Percentiles rank a stretch among this genome's conserved stretches.
Conservation (phyloP, 371 early-diverging fungal species). For the Apophysomyces ossiformis region DNA sequence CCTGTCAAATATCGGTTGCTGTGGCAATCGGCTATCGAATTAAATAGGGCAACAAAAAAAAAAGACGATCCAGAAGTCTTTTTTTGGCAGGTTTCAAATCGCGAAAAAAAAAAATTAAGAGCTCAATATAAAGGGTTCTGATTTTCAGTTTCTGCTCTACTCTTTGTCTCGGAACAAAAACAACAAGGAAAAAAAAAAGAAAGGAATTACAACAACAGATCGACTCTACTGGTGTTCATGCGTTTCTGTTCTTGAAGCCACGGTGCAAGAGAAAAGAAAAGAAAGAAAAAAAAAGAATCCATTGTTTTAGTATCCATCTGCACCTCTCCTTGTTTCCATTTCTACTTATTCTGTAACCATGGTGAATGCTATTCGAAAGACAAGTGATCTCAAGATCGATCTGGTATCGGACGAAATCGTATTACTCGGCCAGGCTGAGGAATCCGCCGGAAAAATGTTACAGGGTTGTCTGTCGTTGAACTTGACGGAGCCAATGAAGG, state of each 20-base stretch:
- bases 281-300: too few species aligned
- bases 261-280: too few species aligned
- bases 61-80: conserved; percentile 9
- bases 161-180: conserved; percentile 8
- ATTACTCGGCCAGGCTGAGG: conserved; percentile 40
- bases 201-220: too few species aligned
- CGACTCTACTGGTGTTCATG: background rate
- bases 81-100: conserved; percentile 2
- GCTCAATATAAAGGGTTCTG: background rate
- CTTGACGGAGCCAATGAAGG: conserved; percentile 43
- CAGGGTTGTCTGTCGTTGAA: conserved; percentile 36
- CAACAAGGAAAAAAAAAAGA: background rate
- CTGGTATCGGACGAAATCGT: conserved; percentile 32
- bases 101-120: conserved; percentile 3
- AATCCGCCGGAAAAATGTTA: conserved; percentile 46
- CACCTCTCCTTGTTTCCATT: background rate
- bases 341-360: background rate
- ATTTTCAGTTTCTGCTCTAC: background rate
- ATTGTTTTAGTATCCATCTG: background rate
- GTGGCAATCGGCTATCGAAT: background rate
- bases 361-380: conserved; percentile 22
- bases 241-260: background rate
- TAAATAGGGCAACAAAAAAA: background rate
- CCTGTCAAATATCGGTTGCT: background rate
- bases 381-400: conserved; percentile 39